Evolutionary conservation across 306 rosid genomes (phyloP), one percentile per base, ranked within the genome.

Genomic region (Castanospermum australe): DNA sequence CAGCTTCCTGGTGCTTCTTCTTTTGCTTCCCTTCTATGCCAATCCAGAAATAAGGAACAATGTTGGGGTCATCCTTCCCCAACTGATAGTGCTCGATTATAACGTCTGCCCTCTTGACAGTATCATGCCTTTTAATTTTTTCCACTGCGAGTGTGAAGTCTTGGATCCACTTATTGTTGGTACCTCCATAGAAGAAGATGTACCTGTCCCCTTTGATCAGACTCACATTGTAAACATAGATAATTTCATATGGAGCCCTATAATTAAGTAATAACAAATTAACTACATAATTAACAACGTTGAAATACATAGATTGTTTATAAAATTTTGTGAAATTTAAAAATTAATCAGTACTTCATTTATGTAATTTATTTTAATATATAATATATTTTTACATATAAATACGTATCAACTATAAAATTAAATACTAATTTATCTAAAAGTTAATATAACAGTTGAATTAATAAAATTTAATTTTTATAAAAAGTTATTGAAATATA

Each of bases 1-100:
- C 57, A 0, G 3, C 1, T 1, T 45, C 83, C 54, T 63, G 70
- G 39, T 77, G 86, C 56, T 52, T 77, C 82, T 77, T 82, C 44
- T 77, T 82, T 20, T 79, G 86, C 86, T 82, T 82, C 63, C 82
- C 77, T 33, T 82, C 82, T 25, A 82, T 24, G 0, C 79, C 79
- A 17, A 77, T 64, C 86, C 86, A 82, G 76, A 82, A 82, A 56
- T 71, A 64, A 0, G 62, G 70, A 44, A 71, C 71, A 20, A 18
- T 28, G 64, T 77, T 82, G 0, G 68, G 35, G 5, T 63, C 62
- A 0, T 67, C 65, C 44, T 77, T 71, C 11, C 86, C 86, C 5
- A 82, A 4, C 13, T 71, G 70, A 44, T 77, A 67, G 2, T 77
- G 28, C 0, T 77, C 82, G 42, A 82, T 71, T 35, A 77, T 22